Evolutionary conservation across 345 rosid genomes (phyloP).

Genomic region (Melastoma malabathricum): DNA sequence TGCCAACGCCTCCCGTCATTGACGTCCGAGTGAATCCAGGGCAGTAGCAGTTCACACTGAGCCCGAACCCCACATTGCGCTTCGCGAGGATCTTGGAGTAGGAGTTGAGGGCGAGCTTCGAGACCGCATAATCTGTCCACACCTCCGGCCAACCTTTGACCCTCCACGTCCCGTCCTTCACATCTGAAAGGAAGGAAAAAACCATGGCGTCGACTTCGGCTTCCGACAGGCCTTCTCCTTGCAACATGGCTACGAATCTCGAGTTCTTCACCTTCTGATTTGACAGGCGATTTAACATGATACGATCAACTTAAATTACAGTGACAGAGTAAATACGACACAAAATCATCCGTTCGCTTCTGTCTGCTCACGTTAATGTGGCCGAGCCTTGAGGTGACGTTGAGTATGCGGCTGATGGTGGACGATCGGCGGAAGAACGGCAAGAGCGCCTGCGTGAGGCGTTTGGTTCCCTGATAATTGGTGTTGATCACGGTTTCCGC

Average conservation of each 20-base stretch:
- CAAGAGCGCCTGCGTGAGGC: conserved; percentile 46
- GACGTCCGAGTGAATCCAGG: conserved; percentile 83
- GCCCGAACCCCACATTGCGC: conserved; percentile 12
- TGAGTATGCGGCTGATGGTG: conserved; percentile 46
- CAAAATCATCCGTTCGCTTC: neutral
- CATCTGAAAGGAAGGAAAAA: conserved; percentile 30
- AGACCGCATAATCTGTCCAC: conserved; percentile 82
- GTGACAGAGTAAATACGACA: neutral
- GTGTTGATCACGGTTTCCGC: conserved; percentile 64
- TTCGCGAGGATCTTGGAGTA: conserved; percentile 52
- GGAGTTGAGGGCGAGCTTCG: conserved; percentile 75
- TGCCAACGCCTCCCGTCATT: conserved; percentile 65
- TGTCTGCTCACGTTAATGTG: conserved; percentile 36
- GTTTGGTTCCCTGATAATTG: conserved; percentile 58
- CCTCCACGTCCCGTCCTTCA: conserved; percentile 52
- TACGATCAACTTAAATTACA: neutral
- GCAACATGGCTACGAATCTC: conserved; percentile 24
- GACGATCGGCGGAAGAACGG: conserved; percentile 50
- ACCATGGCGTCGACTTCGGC: conserved; percentile 38
- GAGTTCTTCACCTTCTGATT: conserved; percentile 61
- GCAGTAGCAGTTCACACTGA: conserved; percentile 62
- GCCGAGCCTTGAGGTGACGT: conserved; percentile 74
- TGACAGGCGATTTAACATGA: neutral
- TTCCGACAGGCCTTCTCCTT: conserved; percentile 22
- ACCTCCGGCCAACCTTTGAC: conserved; percentile 61